phyloP scores from a whole-genome alignment of 176 grass and related monocot genomes.

The Chrysopogon serrulatus region DNA sequence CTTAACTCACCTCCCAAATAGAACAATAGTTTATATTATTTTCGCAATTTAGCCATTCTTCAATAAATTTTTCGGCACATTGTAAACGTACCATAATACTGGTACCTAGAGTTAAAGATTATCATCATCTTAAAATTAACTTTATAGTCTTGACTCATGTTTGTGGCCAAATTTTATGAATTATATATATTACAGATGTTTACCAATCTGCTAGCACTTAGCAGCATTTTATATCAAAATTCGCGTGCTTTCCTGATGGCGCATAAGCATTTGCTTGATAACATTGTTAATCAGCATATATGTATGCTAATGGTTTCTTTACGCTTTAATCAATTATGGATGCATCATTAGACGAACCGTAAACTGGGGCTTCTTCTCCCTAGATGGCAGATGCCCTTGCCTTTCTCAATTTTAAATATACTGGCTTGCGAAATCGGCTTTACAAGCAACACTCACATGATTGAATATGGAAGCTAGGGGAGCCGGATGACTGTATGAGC shows the following conservation, averaged over 20 bases:
- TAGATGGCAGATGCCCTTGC: constrained; percentile 12
- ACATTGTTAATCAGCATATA: constrained; percentile 19
- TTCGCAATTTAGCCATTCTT: not conserved
- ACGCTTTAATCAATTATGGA: constrained; percentile 42
- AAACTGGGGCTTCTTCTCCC: constrained; percentile 41
- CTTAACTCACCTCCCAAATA: constrained; percentile 31
- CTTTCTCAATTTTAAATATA: constrained; percentile 34
- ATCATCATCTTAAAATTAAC: not conserved
- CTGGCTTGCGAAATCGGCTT: constrained; percentile 33
- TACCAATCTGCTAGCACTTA: not conserved
- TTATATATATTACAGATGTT: not conserved
- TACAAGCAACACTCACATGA: constrained; percentile 39
- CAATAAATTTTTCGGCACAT: not conserved
- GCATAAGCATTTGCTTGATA: constrained; percentile 21
- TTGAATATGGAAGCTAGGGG: constrained; percentile 40
- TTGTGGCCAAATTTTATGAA: not conserved
- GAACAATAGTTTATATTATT: constrained; percentile 21
- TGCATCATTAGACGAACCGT: constrained; percentile 45
- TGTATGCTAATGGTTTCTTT: constrained; percentile 18
- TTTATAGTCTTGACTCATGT: not conserved
- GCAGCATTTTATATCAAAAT: not conserved
- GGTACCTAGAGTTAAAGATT: not conserved
- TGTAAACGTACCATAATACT: not conserved
- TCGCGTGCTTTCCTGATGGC: not conserved
- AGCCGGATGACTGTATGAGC: constrained; percentile 57